These are phyloP conservation scores for Ophiostoma perfectum DNA, from an alignment of 2,329 filamentous ascomycete species.

Conservation along the genomic window DNA sequence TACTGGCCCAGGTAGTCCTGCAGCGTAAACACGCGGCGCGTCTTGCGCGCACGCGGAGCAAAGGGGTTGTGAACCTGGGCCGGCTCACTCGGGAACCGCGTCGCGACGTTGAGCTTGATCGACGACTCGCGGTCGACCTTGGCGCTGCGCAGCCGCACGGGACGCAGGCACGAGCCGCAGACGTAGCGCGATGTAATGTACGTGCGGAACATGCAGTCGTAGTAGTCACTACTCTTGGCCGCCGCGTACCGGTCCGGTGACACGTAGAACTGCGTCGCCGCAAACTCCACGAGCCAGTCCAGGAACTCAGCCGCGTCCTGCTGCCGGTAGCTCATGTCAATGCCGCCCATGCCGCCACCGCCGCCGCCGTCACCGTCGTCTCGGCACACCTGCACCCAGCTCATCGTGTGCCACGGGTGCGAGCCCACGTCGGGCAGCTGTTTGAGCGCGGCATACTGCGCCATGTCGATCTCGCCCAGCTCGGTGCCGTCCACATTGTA, in stretches of 20 bases:
- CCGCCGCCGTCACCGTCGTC: neutral
- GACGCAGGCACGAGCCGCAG: conserved; percentile 17
- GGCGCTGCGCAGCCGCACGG: conserved; percentile 15
- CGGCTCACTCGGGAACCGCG: neutral
- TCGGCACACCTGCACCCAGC: conserved; percentile 3
- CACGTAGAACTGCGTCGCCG: conserved; percentile 17
- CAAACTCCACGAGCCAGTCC: conserved; percentile 18
- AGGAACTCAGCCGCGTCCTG: conserved; percentile 22
- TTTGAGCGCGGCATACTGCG: neutral
- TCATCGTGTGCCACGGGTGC: neutral
- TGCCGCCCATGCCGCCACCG: neutral
- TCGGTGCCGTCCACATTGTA: neutral
- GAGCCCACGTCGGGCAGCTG: conserved; percentile 2
- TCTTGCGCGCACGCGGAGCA: neutral
- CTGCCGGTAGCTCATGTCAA: neutral
- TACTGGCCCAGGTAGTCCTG: neutral
- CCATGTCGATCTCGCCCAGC: neutral
- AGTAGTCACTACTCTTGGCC: conserved; percentile 3
- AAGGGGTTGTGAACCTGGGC: too few species aligned
- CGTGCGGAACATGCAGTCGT: conserved; percentile 18
- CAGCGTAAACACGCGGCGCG: neutral
- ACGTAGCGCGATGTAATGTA: conserved; percentile 15
- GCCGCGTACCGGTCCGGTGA: conserved; percentile 11
- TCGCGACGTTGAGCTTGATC: conserved; percentile 1
- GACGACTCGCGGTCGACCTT: conserved; percentile 3